Conservation (phyloP, 2,329 filamentous ascomycete genomes). For the Lachnellula suecica region DNA sequence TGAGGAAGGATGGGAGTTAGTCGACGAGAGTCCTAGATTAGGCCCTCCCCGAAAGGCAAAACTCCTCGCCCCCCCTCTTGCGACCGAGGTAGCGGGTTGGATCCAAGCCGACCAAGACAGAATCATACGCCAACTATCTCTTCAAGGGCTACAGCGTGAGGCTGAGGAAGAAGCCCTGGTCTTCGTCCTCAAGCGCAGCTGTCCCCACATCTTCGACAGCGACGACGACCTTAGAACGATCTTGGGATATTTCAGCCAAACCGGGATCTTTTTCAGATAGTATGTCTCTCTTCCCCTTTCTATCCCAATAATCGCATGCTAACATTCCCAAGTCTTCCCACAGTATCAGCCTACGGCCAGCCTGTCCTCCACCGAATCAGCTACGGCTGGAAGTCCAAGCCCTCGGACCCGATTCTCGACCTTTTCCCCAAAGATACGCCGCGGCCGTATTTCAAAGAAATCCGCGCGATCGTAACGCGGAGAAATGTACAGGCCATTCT, state of each 20-base stretch:
- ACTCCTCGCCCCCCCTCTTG: neutral
- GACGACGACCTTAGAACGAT: no score
- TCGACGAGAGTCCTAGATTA: neutral
- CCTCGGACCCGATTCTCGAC: neutral
- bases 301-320: neutral
- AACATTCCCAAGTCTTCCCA: neutral
- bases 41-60: neutral
- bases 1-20: slow-evolving; percentile 2
- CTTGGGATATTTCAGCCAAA: neutral
- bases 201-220: no score
- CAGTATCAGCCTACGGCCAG: neutral
- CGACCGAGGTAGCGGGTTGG: neutral
- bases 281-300: neutral
- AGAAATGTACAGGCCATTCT: no score
- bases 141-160: neutral
- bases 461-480: neutral
- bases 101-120: neutral
- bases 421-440: no score
- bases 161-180: neutral
- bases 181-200: no score
- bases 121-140: neutral
- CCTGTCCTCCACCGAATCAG: neutral
- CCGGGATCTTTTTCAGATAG: slow-evolving; percentile 5
- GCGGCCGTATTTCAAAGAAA: neutral
- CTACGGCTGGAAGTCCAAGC: neutral